Percentiles rank a stretch among this genome's conserved stretches.
Evolutionary conservation across 805 yeast species (phyloP).

Genomic region (Scheffersomyces lignosus): DNA sequence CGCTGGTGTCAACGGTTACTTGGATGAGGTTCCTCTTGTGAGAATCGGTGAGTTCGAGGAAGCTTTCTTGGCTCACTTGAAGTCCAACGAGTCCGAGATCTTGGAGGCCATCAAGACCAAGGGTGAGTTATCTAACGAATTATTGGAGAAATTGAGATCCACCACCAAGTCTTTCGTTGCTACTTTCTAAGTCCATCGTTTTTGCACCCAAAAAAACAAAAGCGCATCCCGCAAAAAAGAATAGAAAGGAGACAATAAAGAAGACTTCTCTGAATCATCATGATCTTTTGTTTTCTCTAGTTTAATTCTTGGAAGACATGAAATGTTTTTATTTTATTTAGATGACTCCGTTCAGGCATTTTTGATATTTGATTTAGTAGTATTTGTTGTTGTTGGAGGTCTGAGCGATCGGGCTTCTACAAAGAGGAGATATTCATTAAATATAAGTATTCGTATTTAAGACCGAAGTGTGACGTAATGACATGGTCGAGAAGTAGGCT

Average conservation of each 20-base stretch:
- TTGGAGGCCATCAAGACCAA: slow-evolving; percentile 78
- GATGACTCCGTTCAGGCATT: slow-evolving; percentile 9
- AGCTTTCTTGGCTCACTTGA: slow-evolving; percentile 88
- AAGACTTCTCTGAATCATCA: not conserved
- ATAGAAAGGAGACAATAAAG: not conserved
- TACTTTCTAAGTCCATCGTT: slow-evolving; percentile 56
- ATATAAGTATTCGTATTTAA: too few species aligned
- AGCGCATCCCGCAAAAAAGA: not conserved
- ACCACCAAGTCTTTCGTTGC: slow-evolving; percentile 92
- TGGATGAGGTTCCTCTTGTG: slow-evolving; percentile 81
- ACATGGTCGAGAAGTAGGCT: too few species aligned
- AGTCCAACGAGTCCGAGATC: slow-evolving; percentile 84
- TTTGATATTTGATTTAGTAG: slow-evolving; percentile 3
- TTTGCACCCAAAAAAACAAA: not conserved
- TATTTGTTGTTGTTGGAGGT: too few species aligned
- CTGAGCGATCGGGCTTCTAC: too few species aligned
- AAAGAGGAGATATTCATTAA: too few species aligned
- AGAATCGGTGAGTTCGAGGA: slow-evolving; percentile 90
- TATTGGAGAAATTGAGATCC: slow-evolving; percentile 81
- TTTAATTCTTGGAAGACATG: slow-evolving; percentile 7
- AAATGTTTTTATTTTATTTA: slow-evolving; percentile 5
- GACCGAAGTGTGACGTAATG: too few species aligned
- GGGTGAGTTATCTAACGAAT: slow-evolving; percentile 90
- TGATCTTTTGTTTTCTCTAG: not conserved
- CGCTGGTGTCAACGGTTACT: slow-evolving; percentile 99